phyloP scores from a whole-genome alignment of 768 basidiomycete species.

The Termitomyces sp. region DNA sequence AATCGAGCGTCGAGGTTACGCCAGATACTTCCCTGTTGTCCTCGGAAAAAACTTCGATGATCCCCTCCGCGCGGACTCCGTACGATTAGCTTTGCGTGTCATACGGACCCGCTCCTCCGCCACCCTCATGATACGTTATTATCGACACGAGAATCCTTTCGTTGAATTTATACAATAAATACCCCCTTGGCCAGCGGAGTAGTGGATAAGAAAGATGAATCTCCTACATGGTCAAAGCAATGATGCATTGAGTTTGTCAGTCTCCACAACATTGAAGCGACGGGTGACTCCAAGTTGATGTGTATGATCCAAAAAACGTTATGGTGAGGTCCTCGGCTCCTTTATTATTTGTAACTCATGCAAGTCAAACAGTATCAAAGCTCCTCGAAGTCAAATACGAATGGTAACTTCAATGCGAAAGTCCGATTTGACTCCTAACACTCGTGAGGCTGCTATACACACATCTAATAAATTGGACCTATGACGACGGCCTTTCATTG shows the following conservation, averaged over 20 bases:
- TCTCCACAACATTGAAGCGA: neutral
- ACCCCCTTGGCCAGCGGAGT: neutral
- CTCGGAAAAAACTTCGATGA: constrained; percentile 2
- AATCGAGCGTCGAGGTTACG: neutral
- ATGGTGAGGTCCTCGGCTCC: too few relatives aligned
- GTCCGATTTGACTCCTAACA: too few relatives aligned
- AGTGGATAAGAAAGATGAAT: neutral
- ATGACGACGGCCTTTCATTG: too few relatives aligned
- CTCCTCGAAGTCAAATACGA: too few relatives aligned
- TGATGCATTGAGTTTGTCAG: neutral
- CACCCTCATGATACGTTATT: neutral
- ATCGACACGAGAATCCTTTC: neutral
- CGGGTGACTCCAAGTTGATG: neutral
- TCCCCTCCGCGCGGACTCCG: constrained; percentile 2
- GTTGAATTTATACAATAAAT: neutral
- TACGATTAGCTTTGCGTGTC: constrained; percentile 3
- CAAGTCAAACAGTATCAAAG: too few relatives aligned
- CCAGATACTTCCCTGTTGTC: neutral
- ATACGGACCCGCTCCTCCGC: neutral
- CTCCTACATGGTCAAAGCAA: neutral
- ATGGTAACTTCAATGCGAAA: too few relatives aligned
- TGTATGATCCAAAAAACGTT: neutral
- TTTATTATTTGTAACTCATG: too few relatives aligned
- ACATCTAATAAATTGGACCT: too few relatives aligned
- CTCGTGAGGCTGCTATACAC: too few relatives aligned